Conservation (phyloP, 768 basidiomycete genomes). For the Dendrothele bispora region DNA sequence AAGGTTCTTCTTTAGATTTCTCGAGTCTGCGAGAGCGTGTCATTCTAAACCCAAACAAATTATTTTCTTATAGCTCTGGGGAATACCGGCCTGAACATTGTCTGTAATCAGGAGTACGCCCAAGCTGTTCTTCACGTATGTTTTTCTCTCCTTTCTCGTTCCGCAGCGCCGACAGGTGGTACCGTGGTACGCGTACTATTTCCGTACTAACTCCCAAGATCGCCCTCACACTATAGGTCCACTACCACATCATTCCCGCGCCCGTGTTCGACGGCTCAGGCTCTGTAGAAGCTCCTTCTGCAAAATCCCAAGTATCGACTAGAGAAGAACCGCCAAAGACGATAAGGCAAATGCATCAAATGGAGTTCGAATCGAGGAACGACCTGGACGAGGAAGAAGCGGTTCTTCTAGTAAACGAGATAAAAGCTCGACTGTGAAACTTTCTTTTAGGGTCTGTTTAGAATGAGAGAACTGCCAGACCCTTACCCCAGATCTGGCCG, state of each 20-base stretch:
- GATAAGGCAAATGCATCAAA: constrained; percentile 54
- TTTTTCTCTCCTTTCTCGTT: constrained; percentile 2
- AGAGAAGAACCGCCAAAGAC: constrained; percentile 31
- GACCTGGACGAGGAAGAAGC: constrained; percentile 66
- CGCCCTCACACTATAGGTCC: too few relatives aligned
- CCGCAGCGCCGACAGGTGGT: neutral
- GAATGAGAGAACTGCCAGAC: too few relatives aligned
- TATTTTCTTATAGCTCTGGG: constrained; percentile 43
- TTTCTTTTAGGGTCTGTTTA: too few relatives aligned
- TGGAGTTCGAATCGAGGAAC: constrained; percentile 56
- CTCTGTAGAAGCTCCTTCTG: constrained; percentile 10
- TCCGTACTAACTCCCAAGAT: too few relatives aligned
- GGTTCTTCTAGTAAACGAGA: constrained; percentile 38
- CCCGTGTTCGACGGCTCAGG: constrained; percentile 40
- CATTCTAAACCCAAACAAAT: neutral
- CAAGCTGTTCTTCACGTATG: constrained; percentile 78
- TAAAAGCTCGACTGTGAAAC: constrained; percentile 43
- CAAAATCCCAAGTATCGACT: constrained; percentile 8
- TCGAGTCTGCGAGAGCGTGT: neutral
- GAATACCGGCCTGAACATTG: constrained; percentile 71
- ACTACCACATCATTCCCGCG: constrained; percentile 77
- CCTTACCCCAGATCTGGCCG: too few relatives aligned
- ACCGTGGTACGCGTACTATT: too few relatives aligned
- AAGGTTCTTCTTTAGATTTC: constrained; percentile 40
- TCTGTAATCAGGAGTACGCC: constrained; percentile 81